Evolutionary conservation across 2,329 filamentous ascomycete species (phyloP), one percentile per base, ranked within the genome.

Genomic region (Apiospora hydei): DNA sequence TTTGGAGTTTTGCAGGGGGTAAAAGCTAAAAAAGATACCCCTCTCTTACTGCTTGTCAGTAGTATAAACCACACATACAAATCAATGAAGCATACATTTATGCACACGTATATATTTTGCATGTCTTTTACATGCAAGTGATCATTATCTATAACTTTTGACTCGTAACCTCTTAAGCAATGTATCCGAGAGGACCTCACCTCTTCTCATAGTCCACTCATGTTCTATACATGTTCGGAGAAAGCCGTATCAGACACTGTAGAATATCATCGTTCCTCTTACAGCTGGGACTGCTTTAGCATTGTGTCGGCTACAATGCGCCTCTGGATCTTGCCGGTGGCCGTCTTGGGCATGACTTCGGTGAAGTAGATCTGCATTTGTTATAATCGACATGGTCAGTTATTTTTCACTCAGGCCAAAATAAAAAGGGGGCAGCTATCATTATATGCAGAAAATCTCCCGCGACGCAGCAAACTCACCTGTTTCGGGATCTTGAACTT

Each of bases 401-500:
- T 21, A 38, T 61, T 61, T 61, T 38, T 7, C 67, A 11, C 30
- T 18, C 10, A 16, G 44, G 18, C 10, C 24, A 46, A 69, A 38
- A 44, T 69, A 43, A 66, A 21, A 6, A 4, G 26, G 10, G 4
- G 26, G 24, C 18, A 26, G 44, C 13, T 49, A 34, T 43, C 2
- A 53, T 8, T 38, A 41, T 11, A 49, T 10, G 26, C 6, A n/a
- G 67, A 68, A 49, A 41, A 30, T 3, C 1, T 57, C 16, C 16
- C 5, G 68, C 21, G 18, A n/a, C 69, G 16, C 30, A 24, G 21
- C 4, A 24, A 64, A 80, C 85, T 78, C 79, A 94, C 92, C 87
- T 94, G 91, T 85, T 94, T 95, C 1, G 94, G 94, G 57, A 95
- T 88, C 85, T 97, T 97, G 83, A 96, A 96, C 83, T 93, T 95